Evolutionary conservation across 768 basidiomycete species (phyloP).

Genomic region (Flagelloscypha sp.): DNA sequence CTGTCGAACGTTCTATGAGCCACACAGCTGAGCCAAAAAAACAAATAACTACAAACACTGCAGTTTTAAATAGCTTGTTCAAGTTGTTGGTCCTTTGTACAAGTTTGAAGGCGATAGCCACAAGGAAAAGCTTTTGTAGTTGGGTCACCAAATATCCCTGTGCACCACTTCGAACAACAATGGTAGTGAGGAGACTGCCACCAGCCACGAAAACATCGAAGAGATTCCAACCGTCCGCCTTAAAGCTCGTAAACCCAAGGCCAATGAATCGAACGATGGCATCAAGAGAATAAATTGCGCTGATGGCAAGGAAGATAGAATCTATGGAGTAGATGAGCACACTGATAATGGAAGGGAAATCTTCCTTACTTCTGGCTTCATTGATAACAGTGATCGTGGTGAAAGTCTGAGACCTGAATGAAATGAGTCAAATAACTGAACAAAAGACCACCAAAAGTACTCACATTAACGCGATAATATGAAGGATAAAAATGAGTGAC

Average conservation of each 20-base stretch:
- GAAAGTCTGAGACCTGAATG: conserved; percentile 72
- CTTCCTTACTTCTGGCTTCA: conserved; percentile 47
- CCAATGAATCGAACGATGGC: conserved; percentile 73
- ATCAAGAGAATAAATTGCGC: conserved; percentile 68
- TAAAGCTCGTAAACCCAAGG: conserved; percentile 76
- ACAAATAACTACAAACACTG: conserved; percentile 52
- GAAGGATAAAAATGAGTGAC: conserved; percentile 70
- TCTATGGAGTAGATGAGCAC: no score
- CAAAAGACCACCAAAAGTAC: conserved; percentile 17
- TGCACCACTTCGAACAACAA: conserved; percentile 47
- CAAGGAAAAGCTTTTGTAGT: conserved; percentile 85
- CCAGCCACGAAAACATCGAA: conserved; percentile 78
- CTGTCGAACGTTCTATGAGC: conserved; percentile 27
- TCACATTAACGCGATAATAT: conserved; percentile 78
- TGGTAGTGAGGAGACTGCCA: conserved; percentile 78
- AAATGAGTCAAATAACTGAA: conserved; percentile 4
- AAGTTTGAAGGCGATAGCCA: conserved; percentile 89
- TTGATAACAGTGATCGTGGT: conserved; percentile 41
- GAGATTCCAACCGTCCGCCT: conserved; percentile 89
- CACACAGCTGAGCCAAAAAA: conserved; percentile 1
- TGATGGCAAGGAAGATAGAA: conserved; percentile 66
- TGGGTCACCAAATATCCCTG: conserved; percentile 49
- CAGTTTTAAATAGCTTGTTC: conserved; percentile 95
- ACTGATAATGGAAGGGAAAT: neutral
- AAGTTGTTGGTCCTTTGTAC: conserved; percentile 81